Evolutionary conservation across 116 monocot species (phyloP).

Genomic region (Thalassia testudinum): DNA sequence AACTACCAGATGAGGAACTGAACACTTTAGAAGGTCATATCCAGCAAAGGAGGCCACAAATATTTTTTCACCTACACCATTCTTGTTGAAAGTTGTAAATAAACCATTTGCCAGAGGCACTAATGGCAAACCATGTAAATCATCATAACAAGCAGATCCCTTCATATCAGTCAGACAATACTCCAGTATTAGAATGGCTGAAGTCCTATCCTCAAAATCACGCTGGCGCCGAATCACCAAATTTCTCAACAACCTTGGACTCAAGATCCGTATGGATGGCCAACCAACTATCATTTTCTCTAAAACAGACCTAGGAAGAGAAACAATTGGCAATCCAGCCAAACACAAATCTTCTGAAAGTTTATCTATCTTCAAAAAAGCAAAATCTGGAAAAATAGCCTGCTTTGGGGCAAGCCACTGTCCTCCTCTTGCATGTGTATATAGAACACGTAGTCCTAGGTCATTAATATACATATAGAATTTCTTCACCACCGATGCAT

Average conservation of each 20-base stretch:
- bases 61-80: constrained; percentile 68
- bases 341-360: constrained; percentile 59
- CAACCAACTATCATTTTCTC: constrained; percentile 60
- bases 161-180: constrained; percentile 81
- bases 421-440: constrained; percentile 95
- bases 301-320: constrained; percentile 38
- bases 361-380: constrained; percentile 39
- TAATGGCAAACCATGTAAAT: constrained; percentile 67
- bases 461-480: constrained; percentile 60
- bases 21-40: constrained; percentile 68
- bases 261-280: constrained; percentile 70
- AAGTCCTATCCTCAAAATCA: constrained; percentile 50
- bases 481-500: constrained; percentile 55
- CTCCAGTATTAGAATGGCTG: constrained; percentile 39
- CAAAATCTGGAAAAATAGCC: constrained; percentile 92
- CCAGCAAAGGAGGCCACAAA: constrained; percentile 41
- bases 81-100: constrained; percentile 45
- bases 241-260: constrained; percentile 56
- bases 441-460: constrained; percentile 55
- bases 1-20: constrained; percentile 56
- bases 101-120: constrained; percentile 77
- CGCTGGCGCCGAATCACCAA: constrained; percentile 74
- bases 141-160: constrained; percentile 22
- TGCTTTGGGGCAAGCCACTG: constrained; percentile 89
- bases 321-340: constrained; percentile 73